Conservation (phyloP, 176 grass and related monocot genomes). For the Stipa capillata region DNA sequence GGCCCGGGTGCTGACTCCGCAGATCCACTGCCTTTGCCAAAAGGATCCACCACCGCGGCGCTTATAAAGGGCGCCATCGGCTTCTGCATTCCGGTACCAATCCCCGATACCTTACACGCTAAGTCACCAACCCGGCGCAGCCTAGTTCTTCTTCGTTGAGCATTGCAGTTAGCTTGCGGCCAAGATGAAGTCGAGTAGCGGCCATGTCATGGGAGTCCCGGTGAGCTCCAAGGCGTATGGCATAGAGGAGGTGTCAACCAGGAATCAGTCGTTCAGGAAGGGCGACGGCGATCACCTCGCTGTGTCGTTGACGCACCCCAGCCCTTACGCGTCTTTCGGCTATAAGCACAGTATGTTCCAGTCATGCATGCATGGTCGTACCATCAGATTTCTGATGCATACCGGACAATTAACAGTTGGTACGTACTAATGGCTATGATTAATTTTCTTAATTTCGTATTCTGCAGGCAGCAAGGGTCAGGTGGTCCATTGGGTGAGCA, state of each 20-base stretch:
- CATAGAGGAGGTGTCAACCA: constrained; percentile 32
- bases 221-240: constrained; percentile 42
- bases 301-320: constrained; percentile 40
- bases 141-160: background rate
- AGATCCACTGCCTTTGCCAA: constrained; percentile 29
- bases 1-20: constrained; percentile 45
- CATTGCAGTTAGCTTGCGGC: background rate
- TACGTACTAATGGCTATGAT: no score
- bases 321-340: constrained; percentile 28
- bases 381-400: background rate
- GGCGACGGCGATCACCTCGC: constrained; percentile 24
- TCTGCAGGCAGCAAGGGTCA: constrained; percentile 47
- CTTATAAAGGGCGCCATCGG: constrained; percentile 20
- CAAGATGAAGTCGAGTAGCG: constrained; percentile 28
- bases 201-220: constrained; percentile 50
- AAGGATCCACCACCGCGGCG: background rate
- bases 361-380: background rate
- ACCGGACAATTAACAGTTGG: no score
- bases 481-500: constrained; percentile 55
- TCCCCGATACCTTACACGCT: constrained; percentile 29
- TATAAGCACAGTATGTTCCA: constrained; percentile 44
- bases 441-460: no score
- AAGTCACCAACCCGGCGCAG: background rate
- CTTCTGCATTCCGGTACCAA: constrained; percentile 33
- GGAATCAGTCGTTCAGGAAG: constrained; percentile 17